phyloP scores from a whole-genome alignment of 192 early-diverging fungal genomes.

The Dispira simplex region DNA sequence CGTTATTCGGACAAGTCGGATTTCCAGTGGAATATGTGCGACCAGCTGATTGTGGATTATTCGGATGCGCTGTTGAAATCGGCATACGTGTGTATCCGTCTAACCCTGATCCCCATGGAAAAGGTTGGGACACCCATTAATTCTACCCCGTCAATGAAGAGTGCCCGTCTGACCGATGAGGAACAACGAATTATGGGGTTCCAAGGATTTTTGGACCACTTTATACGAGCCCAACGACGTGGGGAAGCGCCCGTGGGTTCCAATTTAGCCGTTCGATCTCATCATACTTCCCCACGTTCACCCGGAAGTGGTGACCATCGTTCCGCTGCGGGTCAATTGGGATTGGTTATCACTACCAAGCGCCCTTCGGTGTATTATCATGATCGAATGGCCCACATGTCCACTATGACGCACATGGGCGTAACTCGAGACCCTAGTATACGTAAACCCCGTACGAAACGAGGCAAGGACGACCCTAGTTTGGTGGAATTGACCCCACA shows the following conservation, averaged over 20 bases:
- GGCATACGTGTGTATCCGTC: conserved; percentile 79
- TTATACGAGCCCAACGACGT: conserved; percentile 19
- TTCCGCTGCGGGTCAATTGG: background rate
- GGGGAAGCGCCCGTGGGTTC: conserved; percentile 13
- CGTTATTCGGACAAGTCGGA: conserved; percentile 53
- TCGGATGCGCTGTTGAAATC: conserved; percentile 66
- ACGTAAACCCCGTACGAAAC: too few relatives aligned
- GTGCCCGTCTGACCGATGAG: conserved; percentile 65
- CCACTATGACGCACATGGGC: conserved; percentile 11
- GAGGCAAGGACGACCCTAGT: too few relatives aligned
- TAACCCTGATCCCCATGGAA: conserved; percentile 76
- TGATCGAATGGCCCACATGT: conserved; percentile 5
- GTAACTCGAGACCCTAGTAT: background rate
- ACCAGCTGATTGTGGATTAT: conserved; percentile 79
- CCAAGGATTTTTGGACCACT: conserved; percentile 63
- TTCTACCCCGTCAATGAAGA: conserved; percentile 28
- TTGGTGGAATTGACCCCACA: conserved; percentile 24
- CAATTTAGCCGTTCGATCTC: background rate
- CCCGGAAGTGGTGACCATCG: background rate
- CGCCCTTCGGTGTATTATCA: conserved; percentile 4
- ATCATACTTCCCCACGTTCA: too few relatives aligned
- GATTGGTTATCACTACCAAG: conserved; percentile 6
- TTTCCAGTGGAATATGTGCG: conserved; percentile 91
- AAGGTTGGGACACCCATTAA: conserved; percentile 31
- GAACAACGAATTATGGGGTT: conserved; percentile 78